Percentiles rank a stretch among this genome's conserved stretches.
Conservation (phyloP, 192 early-diverging fungal genomes). For the Coemansia sp. region DNA sequence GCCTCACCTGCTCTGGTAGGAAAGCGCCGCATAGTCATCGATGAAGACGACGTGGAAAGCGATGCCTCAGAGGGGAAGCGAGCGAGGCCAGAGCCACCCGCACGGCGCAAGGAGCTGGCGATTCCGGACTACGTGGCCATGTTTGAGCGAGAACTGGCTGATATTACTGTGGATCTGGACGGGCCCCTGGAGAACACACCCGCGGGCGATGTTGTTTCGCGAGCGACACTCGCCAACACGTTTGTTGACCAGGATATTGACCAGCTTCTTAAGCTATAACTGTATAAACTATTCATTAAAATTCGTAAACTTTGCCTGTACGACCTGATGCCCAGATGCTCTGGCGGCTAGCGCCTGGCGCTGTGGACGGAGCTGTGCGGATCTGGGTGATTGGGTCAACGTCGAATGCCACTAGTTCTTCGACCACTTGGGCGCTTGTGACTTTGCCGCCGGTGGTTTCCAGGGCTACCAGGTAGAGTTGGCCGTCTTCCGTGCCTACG, state of each 20-base stretch:
- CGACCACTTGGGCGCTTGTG: constrained; percentile 16
- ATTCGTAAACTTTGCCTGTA: constrained; percentile 22
- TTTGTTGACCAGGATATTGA: constrained; percentile 20
- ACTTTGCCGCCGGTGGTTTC: not conserved
- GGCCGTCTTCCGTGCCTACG: constrained; percentile 44
- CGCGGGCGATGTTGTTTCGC: constrained; percentile 26
- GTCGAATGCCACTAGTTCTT: constrained; percentile 48
- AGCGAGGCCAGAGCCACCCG: constrained; percentile 5
- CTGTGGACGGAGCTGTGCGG: constrained; percentile 6
- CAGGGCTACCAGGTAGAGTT: constrained; percentile 21
- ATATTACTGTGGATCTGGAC: constrained; percentile 23
- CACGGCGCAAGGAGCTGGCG: not conserved
- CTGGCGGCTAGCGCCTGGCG: constrained; percentile 15
- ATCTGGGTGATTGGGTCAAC: constrained; percentile 46
- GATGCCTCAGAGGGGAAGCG: constrained; percentile 27
- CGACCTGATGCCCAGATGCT: constrained; percentile 42
- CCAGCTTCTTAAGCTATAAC: constrained; percentile 16
- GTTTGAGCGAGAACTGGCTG: constrained; percentile 36
- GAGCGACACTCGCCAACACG: constrained; percentile 16
- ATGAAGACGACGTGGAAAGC: constrained; percentile 16
- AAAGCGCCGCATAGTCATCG: constrained; percentile 14
- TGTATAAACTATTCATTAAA: constrained; percentile 12
- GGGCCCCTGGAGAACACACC: constrained; percentile 40
- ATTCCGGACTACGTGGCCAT: constrained; percentile 28
- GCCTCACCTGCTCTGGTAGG: not conserved